Evolutionary conservation across 768 basidiomycete genomes (phyloP), one percentile per base, ranked within the genome.

Genomic region (Suillus spraguei): DNA sequence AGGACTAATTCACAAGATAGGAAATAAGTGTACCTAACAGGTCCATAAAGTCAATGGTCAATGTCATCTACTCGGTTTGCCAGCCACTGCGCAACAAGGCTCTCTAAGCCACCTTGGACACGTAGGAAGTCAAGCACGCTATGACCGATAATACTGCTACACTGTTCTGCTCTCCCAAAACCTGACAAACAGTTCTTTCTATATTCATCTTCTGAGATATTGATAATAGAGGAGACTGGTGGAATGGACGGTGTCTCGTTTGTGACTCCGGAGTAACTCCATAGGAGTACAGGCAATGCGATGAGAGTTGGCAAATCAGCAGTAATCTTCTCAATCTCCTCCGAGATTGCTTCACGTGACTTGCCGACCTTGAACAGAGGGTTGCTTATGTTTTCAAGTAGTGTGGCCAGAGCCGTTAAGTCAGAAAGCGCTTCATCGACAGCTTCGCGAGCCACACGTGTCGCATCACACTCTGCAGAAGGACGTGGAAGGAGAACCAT

Each of bases 121-220:
- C 74, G 77, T 41, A 92, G 74, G 28, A 79, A 77, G 38, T 87
- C 81, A 39, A 87, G 74, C 46, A 91, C 78, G 28, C 82, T 82
- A 69, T 82, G 81, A 4, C 83, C 87, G 55, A 92, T 84, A 5
- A 82, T 76, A 24, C 75, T 76, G 50, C 86, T 86, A 66, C 86
- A 90, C 68, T 92, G 89, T 66, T 93, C 91, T 44, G 91, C 92
- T 60, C 90, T 80, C 16, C 88, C 86, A 71, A 93, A 94, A 24
- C 92, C 92, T 47, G 85, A 77, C 42, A 94, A 76, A 72, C 87
- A 92, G 42, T 83, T 84, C 67, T 80, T 83, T 62, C 91, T 81
- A 69, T 93, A 94, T 65, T 84, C 84, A 9, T 80, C 82, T 67
- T 88, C 90, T 0, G 82, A 68, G 8, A 92, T 70, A 24, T 84